Evolutionary conservation across 2,329 filamentous ascomycete genomes (phyloP), one percentile per base, ranked within the genome.

Genomic region (Blastomyces gilchristii): DNA sequence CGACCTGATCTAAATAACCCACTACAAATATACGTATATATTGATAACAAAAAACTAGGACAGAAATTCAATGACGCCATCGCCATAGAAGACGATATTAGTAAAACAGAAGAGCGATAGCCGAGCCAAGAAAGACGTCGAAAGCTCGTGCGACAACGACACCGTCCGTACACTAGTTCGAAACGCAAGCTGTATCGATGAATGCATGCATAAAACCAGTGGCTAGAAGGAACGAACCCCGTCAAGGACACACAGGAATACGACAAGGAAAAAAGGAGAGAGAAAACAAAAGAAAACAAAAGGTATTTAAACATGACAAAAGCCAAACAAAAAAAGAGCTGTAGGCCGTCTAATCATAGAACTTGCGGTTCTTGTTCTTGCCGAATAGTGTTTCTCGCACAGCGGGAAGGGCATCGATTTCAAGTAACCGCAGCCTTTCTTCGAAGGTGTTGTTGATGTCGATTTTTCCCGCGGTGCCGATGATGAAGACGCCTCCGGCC

Each of bases 361-460:
- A 99, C 80, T 88, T 96, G 76, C 94, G 87, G 84, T 97, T 97
- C 71, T 86, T 83, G 81, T 99, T 99, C 80, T 90, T 87, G 65
- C 94, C 94, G 73, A 99, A 99, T 64, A 99, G 82, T 18, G 88
- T 88, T 76, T 89, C 85, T 72, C 94, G 85, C 71, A 99, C 87
- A 54, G 86, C 86, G 16, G 94, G 94, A 64, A 97, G 84, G 60
- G 90, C 89, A 69, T 89, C 89, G 63, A 87, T 87, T 78, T 96
- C 88, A 68, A 97, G 85, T 65, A 97, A 82, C 72, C 84, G 85
- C 77, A 99, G 82, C 68, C 94, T 87, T 74, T 96, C 89, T 75
- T 97, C 94, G 69, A 97, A 89, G 62, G 94, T 97, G 82, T 99
- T 97, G 84, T 97, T 92, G 77, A 99, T 93, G 72, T 96, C 91